phyloP scores from a whole-genome alignment of 805 yeast genomes.

The Candida morakotiae region DNA sequence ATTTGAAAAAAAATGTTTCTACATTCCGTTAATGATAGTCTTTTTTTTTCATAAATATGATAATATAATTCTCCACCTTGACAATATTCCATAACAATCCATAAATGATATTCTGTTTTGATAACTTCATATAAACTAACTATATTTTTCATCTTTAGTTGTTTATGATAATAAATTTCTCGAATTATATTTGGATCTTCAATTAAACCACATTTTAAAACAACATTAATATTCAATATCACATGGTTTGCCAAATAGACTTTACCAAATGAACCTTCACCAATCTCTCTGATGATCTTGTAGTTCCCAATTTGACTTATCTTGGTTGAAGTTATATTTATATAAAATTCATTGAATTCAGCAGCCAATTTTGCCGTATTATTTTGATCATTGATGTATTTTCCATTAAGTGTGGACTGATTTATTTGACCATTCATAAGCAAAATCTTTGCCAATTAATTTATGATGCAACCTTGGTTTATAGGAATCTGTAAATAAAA shows the following conservation, averaged over 20 bases:
- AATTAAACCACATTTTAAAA: constrained; percentile 73
- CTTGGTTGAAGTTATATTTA: constrained; percentile 40
- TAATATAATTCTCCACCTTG: constrained; percentile 76
- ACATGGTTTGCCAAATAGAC: constrained; percentile 82
- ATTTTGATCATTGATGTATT: constrained; percentile 26
- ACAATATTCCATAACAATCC: constrained; percentile 90
- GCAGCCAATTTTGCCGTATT: constrained; percentile 53
- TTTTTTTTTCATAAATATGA: constrained; percentile 49
- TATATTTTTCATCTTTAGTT: constrained; percentile 78
- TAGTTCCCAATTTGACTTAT: constrained; percentile 78
- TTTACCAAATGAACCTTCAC: constrained; percentile 91
- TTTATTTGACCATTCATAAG: neutral
- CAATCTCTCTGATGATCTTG: constrained; percentile 66
- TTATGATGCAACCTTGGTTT: too few species aligned
- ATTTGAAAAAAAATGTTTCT: constrained; percentile 59
- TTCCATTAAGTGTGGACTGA: neutral
- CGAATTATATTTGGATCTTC: constrained; percentile 83
- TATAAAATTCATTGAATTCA: constrained; percentile 57
- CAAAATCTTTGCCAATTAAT: too few species aligned
- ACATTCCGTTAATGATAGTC: constrained; percentile 49
- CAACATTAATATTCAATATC: constrained; percentile 69
- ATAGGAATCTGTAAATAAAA: too few species aligned
- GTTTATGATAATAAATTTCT: constrained; percentile 85
- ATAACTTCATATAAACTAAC: constrained; percentile 83
- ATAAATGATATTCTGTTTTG: constrained; percentile 71